These are phyloP conservation scores for Mucuna pruriens DNA, from an alignment of 306 rosid genomes.

Conservation along the genomic window DNA sequence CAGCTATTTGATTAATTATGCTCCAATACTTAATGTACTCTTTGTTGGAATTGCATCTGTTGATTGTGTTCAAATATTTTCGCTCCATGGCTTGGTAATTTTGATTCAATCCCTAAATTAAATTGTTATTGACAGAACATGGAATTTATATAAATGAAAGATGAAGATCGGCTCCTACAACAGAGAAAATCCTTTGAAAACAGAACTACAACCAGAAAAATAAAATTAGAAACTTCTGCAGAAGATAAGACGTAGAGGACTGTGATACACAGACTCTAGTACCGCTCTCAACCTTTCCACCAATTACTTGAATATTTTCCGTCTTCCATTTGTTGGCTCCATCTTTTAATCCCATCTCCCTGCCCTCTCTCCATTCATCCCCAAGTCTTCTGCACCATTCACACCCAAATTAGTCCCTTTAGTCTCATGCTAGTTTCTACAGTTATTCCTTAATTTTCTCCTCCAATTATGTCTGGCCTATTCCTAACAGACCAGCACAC, in stretches of 20 bases:
- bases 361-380: not conserved
- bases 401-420: not conserved
- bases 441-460: not conserved
- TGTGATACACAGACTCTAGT: not conserved
- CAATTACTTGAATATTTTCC: not conserved
- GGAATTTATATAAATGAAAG: conserved; percentile 5
- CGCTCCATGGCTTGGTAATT: conserved; percentile 95
- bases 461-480: not conserved
- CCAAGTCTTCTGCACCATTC: not conserved
- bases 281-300: conserved; percentile 1
- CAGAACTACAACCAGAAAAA: not conserved
- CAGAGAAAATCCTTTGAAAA: not conserved
- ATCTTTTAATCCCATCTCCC: not conserved
- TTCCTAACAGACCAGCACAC: not conserved
- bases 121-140: not conserved
- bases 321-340: not conserved
- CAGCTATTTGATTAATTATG: conserved; percentile 77
- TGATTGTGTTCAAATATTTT: conserved; percentile 92
- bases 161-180: conserved; percentile 5
- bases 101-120: not conserved
- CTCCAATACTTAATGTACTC: conserved; percentile 80
- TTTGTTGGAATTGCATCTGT: conserved; percentile 88
- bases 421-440: not conserved
- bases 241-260: not conserved
- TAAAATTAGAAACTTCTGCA: not conserved